Conservation (phyloP, 805 yeast species). For the Metschnikowia cerradonensis region DNA sequence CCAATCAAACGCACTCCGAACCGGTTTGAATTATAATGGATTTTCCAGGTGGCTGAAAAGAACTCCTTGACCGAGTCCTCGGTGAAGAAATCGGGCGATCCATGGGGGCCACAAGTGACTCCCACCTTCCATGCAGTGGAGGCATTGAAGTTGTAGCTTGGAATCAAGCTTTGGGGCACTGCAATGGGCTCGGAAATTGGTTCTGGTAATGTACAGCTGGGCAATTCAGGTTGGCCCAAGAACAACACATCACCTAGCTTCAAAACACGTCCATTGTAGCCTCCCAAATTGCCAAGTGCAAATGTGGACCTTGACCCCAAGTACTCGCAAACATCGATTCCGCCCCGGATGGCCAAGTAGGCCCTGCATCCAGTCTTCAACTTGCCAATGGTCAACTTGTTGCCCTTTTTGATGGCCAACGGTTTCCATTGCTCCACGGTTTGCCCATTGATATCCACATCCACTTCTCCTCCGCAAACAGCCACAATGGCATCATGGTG, state of each 20-base stretch:
- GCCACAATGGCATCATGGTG: constrained; percentile 76
- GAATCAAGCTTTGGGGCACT: constrained; percentile 55
- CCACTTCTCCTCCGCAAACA: constrained; percentile 80
- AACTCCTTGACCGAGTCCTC: constrained; percentile 71
- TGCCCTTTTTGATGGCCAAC: constrained; percentile 65
- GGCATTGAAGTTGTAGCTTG: constrained; percentile 38
- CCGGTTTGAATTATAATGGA: constrained; percentile 94
- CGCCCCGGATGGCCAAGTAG: constrained; percentile 86
- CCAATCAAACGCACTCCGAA: constrained; percentile 94
- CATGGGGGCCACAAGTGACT: constrained; percentile 97
- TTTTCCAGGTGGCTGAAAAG: constrained; percentile 80
- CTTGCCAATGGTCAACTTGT: constrained; percentile 76
- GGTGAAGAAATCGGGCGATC: constrained; percentile 91
- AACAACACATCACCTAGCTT: constrained; percentile 90
- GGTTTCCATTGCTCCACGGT: constrained; percentile 68
- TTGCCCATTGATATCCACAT: constrained; percentile 61
- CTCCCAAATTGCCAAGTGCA: constrained; percentile 91
- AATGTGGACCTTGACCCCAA: constrained; percentile 95
- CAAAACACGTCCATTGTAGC: constrained; percentile 87
- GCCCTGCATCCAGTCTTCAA: constrained; percentile 81
- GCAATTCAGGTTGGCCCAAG: constrained; percentile 70
- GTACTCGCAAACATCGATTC: constrained; percentile 90
- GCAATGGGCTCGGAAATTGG: constrained; percentile 63
- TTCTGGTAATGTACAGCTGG: constrained; percentile 65
- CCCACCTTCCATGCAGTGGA: constrained; percentile 75